Percentiles rank a stretch among this genome's conserved stretches.
phyloP scores from a whole-genome alignment of 1,284 basidiomycete species.

The Sphagnurus paluster region DNA sequence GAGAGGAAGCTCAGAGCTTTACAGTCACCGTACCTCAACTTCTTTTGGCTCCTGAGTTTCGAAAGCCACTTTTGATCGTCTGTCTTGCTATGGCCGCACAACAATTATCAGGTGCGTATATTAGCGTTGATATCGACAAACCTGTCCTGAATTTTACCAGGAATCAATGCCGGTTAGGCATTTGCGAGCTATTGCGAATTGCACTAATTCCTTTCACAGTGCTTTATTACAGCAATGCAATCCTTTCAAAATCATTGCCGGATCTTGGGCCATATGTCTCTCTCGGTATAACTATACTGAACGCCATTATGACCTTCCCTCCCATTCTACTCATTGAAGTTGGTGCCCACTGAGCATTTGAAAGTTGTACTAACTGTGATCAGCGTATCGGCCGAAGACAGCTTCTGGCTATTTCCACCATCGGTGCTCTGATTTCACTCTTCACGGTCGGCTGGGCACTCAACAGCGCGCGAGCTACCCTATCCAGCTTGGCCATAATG shows the following conservation, averaged over 20 bases:
- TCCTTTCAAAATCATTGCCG: slow-evolving; percentile 77
- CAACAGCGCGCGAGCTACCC: slow-evolving; percentile 53
- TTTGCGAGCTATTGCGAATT: not conserved
- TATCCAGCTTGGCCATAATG: slow-evolving; percentile 79
- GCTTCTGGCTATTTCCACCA: slow-evolving; percentile 56
- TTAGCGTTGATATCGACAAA: not conserved
- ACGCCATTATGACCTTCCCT: slow-evolving; percentile 62
- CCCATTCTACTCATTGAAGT: slow-evolving; percentile 89
- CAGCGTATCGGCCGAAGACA: slow-evolving; percentile 67
- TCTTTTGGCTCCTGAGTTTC: slow-evolving; percentile 55
- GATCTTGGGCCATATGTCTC: slow-evolving; percentile 78
- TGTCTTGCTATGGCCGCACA: slow-evolving; percentile 77
- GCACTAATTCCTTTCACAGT: slow-evolving; percentile 40
- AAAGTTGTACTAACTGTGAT: slow-evolving; percentile 3
- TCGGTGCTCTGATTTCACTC: slow-evolving; percentile 68
- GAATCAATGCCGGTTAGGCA: slow-evolving; percentile 43
- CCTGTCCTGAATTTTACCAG: slow-evolving; percentile 22
- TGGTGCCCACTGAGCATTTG: slow-evolving; percentile 22
- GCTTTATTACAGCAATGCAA: slow-evolving; percentile 87
- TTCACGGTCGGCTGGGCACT: slow-evolving; percentile 73
- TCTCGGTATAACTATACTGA: slow-evolving; percentile 78
- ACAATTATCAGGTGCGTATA: slow-evolving; percentile 67
- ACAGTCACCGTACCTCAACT: slow-evolving; percentile 54
- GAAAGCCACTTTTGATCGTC: slow-evolving; percentile 69
- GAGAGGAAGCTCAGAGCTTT: slow-evolving; percentile 27